Conservation (phyloP, 306 rosid species). For the Astragalus membranaceus region DNA sequence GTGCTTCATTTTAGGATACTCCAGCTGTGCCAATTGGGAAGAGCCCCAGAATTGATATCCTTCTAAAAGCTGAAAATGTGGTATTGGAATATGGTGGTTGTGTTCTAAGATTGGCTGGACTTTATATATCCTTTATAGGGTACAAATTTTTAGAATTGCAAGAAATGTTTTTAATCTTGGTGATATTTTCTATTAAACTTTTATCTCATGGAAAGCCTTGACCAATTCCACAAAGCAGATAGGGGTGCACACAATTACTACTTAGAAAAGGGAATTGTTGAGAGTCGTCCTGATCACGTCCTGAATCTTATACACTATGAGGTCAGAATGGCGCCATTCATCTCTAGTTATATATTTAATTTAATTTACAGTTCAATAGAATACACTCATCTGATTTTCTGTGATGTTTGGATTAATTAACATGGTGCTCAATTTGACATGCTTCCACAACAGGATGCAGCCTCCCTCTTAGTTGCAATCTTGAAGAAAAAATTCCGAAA, state of each 20-base stretch:
- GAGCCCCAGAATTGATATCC: conserved; percentile 70
- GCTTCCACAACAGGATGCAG: conserved; percentile 68
- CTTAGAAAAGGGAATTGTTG: conserved; percentile 73
- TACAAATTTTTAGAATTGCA: conserved; percentile 16
- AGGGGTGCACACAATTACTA: conserved; percentile 91
- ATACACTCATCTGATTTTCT: no score
- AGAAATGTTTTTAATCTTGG: not conserved
- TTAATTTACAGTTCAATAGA: not conserved
- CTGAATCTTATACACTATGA: conserved; percentile 89
- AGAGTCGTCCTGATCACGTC: conserved; percentile 74
- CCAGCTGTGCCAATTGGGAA: conserved; percentile 76
- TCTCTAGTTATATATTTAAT: not conserved
- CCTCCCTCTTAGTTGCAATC: conserved; percentile 72
- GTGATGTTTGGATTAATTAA: not conserved
- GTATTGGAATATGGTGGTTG: conserved; percentile 73
- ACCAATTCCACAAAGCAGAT: conserved; percentile 68
- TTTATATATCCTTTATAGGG: conserved; percentile 76
- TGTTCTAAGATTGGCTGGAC: conserved; percentile 87
- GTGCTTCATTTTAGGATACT: conserved; percentile 55
- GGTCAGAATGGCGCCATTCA: conserved; percentile 35
- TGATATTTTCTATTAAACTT: conserved; percentile 4
- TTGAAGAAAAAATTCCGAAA: conserved; percentile 60
- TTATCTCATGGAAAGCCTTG: conserved; percentile 42
- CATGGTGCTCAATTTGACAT: conserved; percentile 17
- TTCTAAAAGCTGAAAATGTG: conserved; percentile 68